Evolutionary conservation across 768 basidiomycete genomes (phyloP), one percentile per base, ranked within the genome.

Genomic region (Trametes punicea): DNA sequence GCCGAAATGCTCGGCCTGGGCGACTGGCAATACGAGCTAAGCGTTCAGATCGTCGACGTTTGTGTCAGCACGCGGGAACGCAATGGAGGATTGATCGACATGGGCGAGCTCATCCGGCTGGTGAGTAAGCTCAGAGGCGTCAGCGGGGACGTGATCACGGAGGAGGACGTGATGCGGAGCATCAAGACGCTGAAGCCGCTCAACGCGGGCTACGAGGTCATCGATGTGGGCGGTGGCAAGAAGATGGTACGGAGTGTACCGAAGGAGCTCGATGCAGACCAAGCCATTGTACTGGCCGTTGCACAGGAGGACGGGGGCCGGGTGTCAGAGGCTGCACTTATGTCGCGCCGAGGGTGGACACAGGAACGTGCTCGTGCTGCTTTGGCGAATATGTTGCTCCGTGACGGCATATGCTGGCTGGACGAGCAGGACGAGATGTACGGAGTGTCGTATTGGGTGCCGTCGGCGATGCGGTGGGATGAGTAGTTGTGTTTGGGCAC

Each of bases 11-110:
- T 94, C 31, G 87, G 87, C 7, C 72, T 97, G 51, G 86, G 92
- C 15, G 97, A 98, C 68, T 98, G 94, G 93, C 89, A 94, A 64
- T 90, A 92, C 68, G 95, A 97, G 66, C 81, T 98, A 6, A 93
- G 93, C 9, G 93, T 98, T 34, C 96, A 96, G 74, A 89, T 96
- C 58, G 92, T 97, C 47, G 93, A 93, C 67, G 81, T 94, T 39
- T 94, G 92, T 64, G 87, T 94, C 41, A 88, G 82, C 74, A 94
- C 90, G 15, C 77, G 93, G 54, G 89, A 90, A 62, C 76, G 86
- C 41, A 98, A 98, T 65, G 97, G 97, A 0, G 97, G 97, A 0
- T 72, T 99, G 49, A 92, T 99, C 45, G 88, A 90, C 65, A 81
- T 98, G 77, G 77, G 78, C 6, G 94, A 98, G 69, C 77, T 98